Percentiles rank a stretch among this genome's conserved stretches.
Evolutionary conservation across 768 basidiomycete genomes (phyloP).

Genomic region (Leccinellum rugosiceps): DNA sequence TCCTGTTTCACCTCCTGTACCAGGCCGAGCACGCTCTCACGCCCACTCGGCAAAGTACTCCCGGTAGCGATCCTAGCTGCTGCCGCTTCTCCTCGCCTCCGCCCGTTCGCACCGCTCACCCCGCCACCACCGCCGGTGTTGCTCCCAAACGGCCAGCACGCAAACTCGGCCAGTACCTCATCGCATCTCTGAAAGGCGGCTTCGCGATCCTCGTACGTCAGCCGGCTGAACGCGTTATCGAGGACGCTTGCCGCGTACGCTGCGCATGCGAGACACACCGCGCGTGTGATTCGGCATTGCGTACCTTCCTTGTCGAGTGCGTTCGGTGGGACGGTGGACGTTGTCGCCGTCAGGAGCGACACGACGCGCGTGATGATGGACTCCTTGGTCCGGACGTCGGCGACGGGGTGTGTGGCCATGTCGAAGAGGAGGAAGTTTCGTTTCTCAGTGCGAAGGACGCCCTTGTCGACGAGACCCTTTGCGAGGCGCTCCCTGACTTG

Average conservation of each 20-base stretch:
- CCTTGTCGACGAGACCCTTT: conserved; percentile 97
- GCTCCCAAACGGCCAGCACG: conserved; percentile 81
- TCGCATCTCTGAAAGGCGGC: conserved; percentile 91
- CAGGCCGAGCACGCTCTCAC: conserved; percentile 71
- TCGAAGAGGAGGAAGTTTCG: conserved; percentile 98
- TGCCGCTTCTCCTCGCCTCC: conserved; percentile 35
- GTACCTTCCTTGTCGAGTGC: conserved; percentile 77
- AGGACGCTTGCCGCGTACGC: conserved; percentile 94
- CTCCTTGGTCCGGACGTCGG: conserved; percentile 89
- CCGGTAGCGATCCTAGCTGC: conserved; percentile 54
- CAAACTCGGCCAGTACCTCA: conserved; percentile 90
- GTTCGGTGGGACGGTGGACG: conserved; percentile 69
- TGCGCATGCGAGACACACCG: conserved; percentile 84
- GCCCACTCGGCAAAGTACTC: conserved; percentile 45
- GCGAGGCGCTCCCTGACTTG: conserved; percentile 97
- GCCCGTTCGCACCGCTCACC: conserved; percentile 27
- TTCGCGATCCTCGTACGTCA: conserved; percentile 92
- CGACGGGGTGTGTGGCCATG: conserved; percentile 99
- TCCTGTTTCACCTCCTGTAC: conserved; percentile 74
- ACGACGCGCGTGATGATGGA: conserved; percentile 73
- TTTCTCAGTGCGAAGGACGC: conserved; percentile 97
- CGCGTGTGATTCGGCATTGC: conserved; percentile 75
- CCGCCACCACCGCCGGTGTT: conserved; percentile 20
- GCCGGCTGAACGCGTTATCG: conserved; percentile 86
- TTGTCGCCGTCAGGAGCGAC: conserved; percentile 76